phyloP scores from a whole-genome alignment of 805 yeast genomes.

The Metschnikowia arizonensis region DNA sequence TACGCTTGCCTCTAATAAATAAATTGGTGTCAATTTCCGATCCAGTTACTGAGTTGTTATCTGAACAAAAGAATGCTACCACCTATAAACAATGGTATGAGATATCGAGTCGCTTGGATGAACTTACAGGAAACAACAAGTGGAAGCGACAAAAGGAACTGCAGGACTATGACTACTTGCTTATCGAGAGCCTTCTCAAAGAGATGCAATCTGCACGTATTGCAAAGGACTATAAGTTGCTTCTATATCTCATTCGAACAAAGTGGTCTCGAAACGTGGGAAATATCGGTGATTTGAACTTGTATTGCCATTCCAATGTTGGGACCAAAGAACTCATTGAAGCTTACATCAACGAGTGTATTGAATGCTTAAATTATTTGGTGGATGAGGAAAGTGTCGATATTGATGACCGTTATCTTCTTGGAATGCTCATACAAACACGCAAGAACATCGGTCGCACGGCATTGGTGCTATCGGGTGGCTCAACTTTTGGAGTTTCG shows the following conservation, averaged over 20 bases:
- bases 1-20: constrained; percentile 13
- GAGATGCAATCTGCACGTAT: constrained; percentile 60
- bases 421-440: constrained; percentile 81
- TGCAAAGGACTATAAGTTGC: constrained; percentile 51
- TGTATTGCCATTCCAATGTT: constrained; percentile 72
- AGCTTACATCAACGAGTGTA: constrained; percentile 78
- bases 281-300: constrained; percentile 74
- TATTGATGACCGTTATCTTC: constrained; percentile 62
- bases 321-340: constrained; percentile 86
- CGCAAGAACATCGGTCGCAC: constrained; percentile 91
- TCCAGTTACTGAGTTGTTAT: constrained; percentile 16
- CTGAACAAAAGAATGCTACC: constrained; percentile 33
- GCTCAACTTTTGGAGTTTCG: constrained; percentile 88
- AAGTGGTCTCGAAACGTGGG: constrained; percentile 84
- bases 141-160: constrained; percentile 72
- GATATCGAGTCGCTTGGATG: constrained; percentile 61
- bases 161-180: constrained; percentile 66
- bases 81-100: constrained; percentile 63
- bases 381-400: constrained; percentile 35
- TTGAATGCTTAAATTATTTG: constrained; percentile 39
- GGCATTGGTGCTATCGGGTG: constrained; percentile 92
- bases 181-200: constrained; percentile 48
- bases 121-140: constrained; percentile 52
- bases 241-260: constrained; percentile 75
- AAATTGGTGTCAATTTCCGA: constrained; percentile 9